Conservation (phyloP, 441 rosid species). For the Adansonia grandidieri region DNA sequence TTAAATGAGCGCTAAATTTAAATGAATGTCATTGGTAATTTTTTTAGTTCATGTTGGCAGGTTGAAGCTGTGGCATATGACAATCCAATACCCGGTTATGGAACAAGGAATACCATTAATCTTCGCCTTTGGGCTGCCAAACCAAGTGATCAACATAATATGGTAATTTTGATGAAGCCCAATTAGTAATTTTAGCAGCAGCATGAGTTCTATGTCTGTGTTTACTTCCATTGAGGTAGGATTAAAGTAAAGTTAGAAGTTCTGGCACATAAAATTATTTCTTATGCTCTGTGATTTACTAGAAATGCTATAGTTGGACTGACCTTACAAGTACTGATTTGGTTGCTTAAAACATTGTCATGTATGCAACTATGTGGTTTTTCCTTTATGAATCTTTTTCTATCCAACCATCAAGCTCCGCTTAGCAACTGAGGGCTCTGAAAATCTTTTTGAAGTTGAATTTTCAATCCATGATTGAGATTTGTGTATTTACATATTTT, state of each 20-base stretch:
- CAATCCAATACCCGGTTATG: constrained; percentile 63
- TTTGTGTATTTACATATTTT: too few relatives aligned
- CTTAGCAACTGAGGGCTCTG: neutral
- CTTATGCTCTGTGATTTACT: neutral
- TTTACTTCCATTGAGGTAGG: neutral
- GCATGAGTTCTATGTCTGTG: constrained; percentile 1
- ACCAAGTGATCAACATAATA: constrained; percentile 54
- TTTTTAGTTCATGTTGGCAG: constrained; percentile 36
- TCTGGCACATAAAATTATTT: neutral
- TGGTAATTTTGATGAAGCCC: constrained; percentile 41
- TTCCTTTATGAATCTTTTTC: neutral
- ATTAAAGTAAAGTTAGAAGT: constrained; percentile 4
- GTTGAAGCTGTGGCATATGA: constrained; percentile 68
- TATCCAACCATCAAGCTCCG: neutral
- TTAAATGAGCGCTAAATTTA: neutral
- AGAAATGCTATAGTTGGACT: neutral
- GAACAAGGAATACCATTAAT: constrained; percentile 55
- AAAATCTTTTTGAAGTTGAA: neutral
- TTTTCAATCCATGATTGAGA: too few relatives aligned
- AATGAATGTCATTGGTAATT: neutral
- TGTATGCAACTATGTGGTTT: neutral
- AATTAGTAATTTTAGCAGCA: neutral
- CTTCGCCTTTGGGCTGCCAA: constrained; percentile 72
- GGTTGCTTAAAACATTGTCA: neutral
- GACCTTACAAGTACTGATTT: neutral